phyloP scores from a whole-genome alignment of 2,329 filamentous ascomycete genomes.

The Penicillium sp. region DNA sequence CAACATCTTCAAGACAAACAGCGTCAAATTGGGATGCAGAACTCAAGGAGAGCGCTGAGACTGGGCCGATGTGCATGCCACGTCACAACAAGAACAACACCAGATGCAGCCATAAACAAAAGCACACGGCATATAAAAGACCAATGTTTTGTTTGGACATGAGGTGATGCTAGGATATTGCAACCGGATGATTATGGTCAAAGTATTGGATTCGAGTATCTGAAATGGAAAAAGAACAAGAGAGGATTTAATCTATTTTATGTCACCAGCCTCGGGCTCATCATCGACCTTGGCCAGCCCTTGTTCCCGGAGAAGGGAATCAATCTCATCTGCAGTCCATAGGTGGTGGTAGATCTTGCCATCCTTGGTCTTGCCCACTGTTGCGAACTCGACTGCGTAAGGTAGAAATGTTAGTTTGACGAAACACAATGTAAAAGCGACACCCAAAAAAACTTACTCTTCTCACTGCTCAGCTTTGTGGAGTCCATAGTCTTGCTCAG shows the following conservation, averaged over 20 bases:
- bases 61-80: constrained; percentile 32
- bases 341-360: constrained; percentile 98
- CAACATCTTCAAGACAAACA: constrained; percentile 11
- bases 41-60: constrained; percentile 23
- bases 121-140: neutral
- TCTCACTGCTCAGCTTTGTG: constrained; percentile 97
- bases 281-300: constrained; percentile 82
- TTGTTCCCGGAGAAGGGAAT: constrained; percentile 88
- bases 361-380: constrained; percentile 89
- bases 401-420: constrained; percentile 20
- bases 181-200: constrained; percentile 18
- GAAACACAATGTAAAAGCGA: neutral
- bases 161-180: constrained; percentile 12
- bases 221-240: constrained; percentile 23
- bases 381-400: constrained; percentile 86
- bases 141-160: neutral
- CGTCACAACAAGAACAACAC: constrained; percentile 33
- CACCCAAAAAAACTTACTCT: constrained; percentile 66
- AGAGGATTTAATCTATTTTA: constrained; percentile 36
- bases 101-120: constrained; percentile 26
- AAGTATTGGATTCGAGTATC: constrained; percentile 34
- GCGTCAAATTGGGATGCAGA: constrained; percentile 22
- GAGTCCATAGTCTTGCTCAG: constrained; percentile 99
- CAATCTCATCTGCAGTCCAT: constrained; percentile 96
- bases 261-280: constrained; percentile 60